Evolutionary conservation across 1,139 yeast species (phyloP).

Genomic region (Schizosaccharomyces versatilis): DNA sequence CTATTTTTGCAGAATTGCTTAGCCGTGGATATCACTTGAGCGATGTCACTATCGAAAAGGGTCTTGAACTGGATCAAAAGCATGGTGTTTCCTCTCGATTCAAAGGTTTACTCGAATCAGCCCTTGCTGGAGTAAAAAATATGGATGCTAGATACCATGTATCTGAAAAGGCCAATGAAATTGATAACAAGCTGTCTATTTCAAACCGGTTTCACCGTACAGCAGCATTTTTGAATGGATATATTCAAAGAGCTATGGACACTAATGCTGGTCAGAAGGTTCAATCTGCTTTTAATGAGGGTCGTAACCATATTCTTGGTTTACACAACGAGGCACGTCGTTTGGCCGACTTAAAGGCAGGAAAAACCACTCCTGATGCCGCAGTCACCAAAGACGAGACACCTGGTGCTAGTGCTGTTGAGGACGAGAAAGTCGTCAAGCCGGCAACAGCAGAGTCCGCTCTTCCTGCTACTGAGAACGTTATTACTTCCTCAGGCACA

Average conservation of each 20-base stretch:
- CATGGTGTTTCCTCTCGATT: slow-evolving; percentile 40
- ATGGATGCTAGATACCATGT: slow-evolving; percentile 42
- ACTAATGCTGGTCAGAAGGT: slow-evolving; percentile 23
- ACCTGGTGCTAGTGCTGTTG: not conserved
- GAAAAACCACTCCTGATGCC: not conserved
- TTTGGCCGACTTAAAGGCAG: slow-evolving; percentile 34
- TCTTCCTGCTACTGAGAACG: not conserved
- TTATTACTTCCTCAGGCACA: too few relatives aligned
- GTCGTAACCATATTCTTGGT: slow-evolving; percentile 35
- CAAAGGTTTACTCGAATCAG: slow-evolving; percentile 34
- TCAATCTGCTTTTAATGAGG: slow-evolving; percentile 30
- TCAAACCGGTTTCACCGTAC: slow-evolving; percentile 27
- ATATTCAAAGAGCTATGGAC: slow-evolving; percentile 28
- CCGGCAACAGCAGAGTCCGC: not conserved
- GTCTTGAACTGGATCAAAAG: slow-evolving; percentile 38
- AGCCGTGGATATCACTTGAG: slow-evolving; percentile 49
- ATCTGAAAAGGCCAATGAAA: slow-evolving; percentile 28
- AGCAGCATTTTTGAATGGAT: slow-evolving; percentile 21
- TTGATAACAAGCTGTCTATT: slow-evolving; percentile 35
- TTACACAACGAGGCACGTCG: slow-evolving; percentile 57
- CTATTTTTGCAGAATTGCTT: slow-evolving; percentile 54
- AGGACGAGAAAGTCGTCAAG: not conserved
- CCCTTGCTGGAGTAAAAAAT: slow-evolving; percentile 14
- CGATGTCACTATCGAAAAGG: slow-evolving; percentile 36
- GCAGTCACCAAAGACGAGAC: not conserved